phyloP scores from a whole-genome alignment of 805 yeast genomes.

The Candida boleticola region DNA sequence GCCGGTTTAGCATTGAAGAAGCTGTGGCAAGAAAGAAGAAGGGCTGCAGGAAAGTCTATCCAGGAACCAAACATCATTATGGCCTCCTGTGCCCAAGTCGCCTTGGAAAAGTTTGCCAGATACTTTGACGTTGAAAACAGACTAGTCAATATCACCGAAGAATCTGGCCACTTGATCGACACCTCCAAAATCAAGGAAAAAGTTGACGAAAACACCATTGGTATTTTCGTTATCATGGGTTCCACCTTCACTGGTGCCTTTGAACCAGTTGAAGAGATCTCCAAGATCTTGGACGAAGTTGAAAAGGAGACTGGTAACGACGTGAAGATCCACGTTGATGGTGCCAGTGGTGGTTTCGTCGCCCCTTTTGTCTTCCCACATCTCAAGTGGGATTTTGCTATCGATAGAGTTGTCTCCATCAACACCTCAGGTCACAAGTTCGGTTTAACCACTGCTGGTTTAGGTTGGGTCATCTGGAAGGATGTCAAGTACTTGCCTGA shows the following conservation, averaged over 20 bases:
- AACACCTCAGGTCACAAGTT: slow-evolving; percentile 93
- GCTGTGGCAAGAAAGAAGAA: slow-evolving; percentile 72
- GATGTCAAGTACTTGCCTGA: slow-evolving; percentile 62
- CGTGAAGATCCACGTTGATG: slow-evolving; percentile 89
- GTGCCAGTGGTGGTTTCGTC: slow-evolving; percentile 86
- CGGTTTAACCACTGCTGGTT: slow-evolving; percentile 86
- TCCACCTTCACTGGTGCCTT: slow-evolving; percentile 93
- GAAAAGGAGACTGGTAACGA: slow-evolving; percentile 64
- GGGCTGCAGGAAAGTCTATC: slow-evolving; percentile 55
- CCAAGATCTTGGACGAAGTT: slow-evolving; percentile 64
- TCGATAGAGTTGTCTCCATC: slow-evolving; percentile 76
- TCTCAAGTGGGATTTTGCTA: slow-evolving; percentile 78
- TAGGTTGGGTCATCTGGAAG: slow-evolving; percentile 91
- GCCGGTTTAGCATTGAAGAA: slow-evolving; percentile 94
- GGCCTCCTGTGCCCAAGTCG: slow-evolving; percentile 94
- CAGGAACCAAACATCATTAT: slow-evolving; percentile 80
- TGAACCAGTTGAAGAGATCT: slow-evolving; percentile 67
- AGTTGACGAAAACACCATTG: slow-evolving; percentile 90
- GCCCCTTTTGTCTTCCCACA: slow-evolving; percentile 83
- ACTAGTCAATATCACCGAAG: slow-evolving; percentile 61
- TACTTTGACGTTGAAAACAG: slow-evolving; percentile 91
- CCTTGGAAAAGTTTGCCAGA: slow-evolving; percentile 89
- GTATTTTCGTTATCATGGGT: slow-evolving; percentile 83
- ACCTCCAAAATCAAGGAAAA: slow-evolving; percentile 54
- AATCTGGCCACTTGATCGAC: slow-evolving; percentile 66